Base-by-base conservation (phyloP, 768 basidiomycete species). In the Tricholoma saponaceum region DNA sequence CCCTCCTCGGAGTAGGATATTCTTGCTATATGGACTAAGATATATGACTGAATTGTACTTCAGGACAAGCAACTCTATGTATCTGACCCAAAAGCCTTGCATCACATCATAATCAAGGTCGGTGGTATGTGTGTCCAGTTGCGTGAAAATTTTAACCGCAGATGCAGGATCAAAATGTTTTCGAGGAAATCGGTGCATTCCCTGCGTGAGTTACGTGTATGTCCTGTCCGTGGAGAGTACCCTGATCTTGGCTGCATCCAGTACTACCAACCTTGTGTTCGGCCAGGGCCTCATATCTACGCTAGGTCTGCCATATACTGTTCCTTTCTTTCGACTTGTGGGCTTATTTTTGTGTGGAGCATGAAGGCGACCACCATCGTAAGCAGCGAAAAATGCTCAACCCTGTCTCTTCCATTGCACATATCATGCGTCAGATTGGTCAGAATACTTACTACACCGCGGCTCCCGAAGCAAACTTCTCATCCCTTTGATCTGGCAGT, bases 101-200 rank as follows among this genome's bases (percentile, higher is more conserved):
- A 37, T 1, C 35, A 37, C 12, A 37, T 37, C 5, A 13, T 37
- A 12, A 13, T 37, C 35, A 37, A 37, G 35, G 35, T 37, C 1
- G 12, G 35, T 5, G 12, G 12, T 37, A 12, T 37, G 30, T 30
- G 2, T 30, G 10, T 30, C n/a, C 1, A 30, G 8, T 30, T 10
- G 30, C 35, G 10, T 9, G 10, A 16, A 37, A 13, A 1, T 14
- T 37, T 13, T 37, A 37, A 37, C 16, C 9, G 10, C 35, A 22
- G 14, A 14, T 14, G n/a, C n/a, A 60, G 59, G 59, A 60, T 41
- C 59, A 57, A 55, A 25, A 44, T 69, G 69, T 74, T 26, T 76
- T 72, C 35, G 76, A 76, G 47, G 74, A 74, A 55, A 70, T 71
- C 0, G 64, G 68, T 52, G 64, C 67, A 60, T 73, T 73, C 55